These are phyloP conservation scores for Neonectria coccinea DNA, from an alignment of 2,329 filamentous ascomycete species.

Conservation along the genomic window DNA sequence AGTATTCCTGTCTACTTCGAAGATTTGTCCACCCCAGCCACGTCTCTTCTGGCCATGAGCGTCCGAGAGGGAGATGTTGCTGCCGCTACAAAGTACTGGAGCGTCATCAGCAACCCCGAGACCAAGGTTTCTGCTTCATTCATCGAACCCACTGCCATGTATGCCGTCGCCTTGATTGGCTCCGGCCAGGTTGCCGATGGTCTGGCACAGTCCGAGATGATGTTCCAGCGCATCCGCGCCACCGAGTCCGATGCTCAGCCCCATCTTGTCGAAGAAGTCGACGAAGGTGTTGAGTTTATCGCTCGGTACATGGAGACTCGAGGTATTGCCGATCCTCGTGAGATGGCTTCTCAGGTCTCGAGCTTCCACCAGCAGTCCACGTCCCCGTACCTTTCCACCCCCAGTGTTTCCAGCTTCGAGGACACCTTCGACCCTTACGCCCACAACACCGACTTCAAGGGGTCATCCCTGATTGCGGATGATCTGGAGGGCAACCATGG, in stretches of 20 bases:
- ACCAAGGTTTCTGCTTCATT: slow-evolving; percentile 72
- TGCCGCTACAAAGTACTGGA: slow-evolving; percentile 84
- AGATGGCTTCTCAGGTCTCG: slow-evolving; percentile 60
- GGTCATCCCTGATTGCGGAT: slow-evolving; percentile 90
- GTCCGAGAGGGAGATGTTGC: slow-evolving; percentile 84
- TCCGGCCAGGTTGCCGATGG: slow-evolving; percentile 88
- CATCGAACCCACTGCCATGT: slow-evolving; percentile 92
- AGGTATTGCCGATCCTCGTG: slow-evolving; percentile 67
- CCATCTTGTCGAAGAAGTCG: slow-evolving; percentile 81
- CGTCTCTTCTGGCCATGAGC: slow-evolving; percentile 88
- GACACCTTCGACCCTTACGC: slow-evolving; percentile 93
- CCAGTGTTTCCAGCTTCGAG: slow-evolving; percentile 73
- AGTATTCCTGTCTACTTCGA: slow-evolving; percentile 65
- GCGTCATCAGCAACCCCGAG: slow-evolving; percentile 73
- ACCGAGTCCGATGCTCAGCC: slow-evolving; percentile 62
- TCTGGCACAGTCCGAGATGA: slow-evolving; percentile 80
- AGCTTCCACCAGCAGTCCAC: slow-evolving; percentile 59
- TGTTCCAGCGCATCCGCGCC: slow-evolving; percentile 86
- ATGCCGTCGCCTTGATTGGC: slow-evolving; percentile 86
- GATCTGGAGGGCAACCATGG: slow-evolving; percentile 85
- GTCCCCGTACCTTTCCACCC: slow-evolving; percentile 66
- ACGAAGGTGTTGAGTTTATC: slow-evolving; percentile 83
- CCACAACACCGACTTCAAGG: slow-evolving; percentile 90
- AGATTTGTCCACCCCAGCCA: slow-evolving; percentile 69
- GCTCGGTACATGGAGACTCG: slow-evolving; percentile 68